These are phyloP conservation scores for Parafenestella ontariensis DNA, from an alignment of 2,329 filamentous ascomycete species.

Conservation along the genomic window DNA sequence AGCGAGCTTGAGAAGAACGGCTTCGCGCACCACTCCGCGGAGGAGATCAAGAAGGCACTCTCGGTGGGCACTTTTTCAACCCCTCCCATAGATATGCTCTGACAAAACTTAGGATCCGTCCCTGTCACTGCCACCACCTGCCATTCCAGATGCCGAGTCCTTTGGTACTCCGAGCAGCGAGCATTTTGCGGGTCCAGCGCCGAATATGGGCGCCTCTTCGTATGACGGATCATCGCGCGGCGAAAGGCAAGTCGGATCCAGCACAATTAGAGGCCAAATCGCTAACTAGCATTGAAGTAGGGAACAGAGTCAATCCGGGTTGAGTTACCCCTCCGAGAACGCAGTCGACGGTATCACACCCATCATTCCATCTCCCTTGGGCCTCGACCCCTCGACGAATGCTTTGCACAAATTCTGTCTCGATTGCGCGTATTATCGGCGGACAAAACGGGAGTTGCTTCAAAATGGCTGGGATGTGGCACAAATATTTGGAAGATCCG, in stretches of 20 bases:
- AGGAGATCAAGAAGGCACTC: constrained; percentile 48
- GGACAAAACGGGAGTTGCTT: constrained; percentile 42
- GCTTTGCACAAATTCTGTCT: constrained; percentile 42
- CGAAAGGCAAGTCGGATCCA: constrained; percentile 34
- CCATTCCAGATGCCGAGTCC: constrained; percentile 33
- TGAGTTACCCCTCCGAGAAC: constrained; percentile 31
- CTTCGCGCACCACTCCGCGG: constrained; percentile 47
- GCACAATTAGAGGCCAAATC: constrained; percentile 2
- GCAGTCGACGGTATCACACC: constrained; percentile 25
- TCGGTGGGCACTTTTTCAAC: constrained; percentile 27
- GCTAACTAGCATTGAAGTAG: constrained; percentile 35
- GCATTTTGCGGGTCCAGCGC: constrained; percentile 26
- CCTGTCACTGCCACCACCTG: constrained; percentile 25
- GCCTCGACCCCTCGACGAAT: constrained; percentile 25
- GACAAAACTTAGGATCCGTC: constrained; percentile 30
- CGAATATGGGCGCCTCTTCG: constrained; percentile 36
- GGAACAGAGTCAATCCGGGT: constrained; percentile 42
- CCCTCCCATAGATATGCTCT: constrained; percentile 6
- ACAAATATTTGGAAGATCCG: constrained; percentile 43
- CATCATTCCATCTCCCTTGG: constrained; percentile 26
- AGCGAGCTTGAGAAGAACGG: constrained; percentile 48
- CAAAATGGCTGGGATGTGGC: constrained; percentile 40
- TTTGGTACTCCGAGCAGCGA: constrained; percentile 38
- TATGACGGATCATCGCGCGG: constrained; percentile 44
- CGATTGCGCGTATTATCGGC: constrained; percentile 43